A percentile compares a stretch with the other conserved stretches of the same genome.
Conservation (phyloP, 2,329 filamentous ascomycete species). For the Aspergillus transmontanensis region DNA sequence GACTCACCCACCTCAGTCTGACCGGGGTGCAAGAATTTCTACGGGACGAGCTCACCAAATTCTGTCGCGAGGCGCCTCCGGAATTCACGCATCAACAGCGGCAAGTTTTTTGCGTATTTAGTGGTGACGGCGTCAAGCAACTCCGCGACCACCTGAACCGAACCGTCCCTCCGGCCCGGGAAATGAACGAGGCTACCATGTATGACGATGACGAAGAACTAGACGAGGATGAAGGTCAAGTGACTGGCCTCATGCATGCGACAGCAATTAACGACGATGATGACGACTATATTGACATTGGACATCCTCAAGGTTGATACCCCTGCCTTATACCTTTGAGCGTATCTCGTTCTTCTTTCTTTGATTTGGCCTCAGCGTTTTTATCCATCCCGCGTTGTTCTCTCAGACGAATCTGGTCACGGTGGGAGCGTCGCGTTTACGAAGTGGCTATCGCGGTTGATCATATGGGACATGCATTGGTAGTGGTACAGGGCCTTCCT, state of each 20-base stretch:
- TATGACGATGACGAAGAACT: slow-evolving; percentile 48
- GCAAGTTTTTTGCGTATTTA: slow-evolving; percentile 97
- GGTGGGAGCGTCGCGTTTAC: slow-evolving; percentile 25
- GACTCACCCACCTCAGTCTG: slow-evolving; percentile 89
- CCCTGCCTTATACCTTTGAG: slow-evolving; percentile 26
- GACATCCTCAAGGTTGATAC: slow-evolving; percentile 39
- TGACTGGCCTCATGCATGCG: slow-evolving; percentile 46
- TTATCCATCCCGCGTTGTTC: slow-evolving; percentile 11
- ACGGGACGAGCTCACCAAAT: slow-evolving; percentile 77
- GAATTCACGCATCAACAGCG: slow-evolving; percentile 96
- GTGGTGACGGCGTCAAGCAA: slow-evolving; percentile 75
- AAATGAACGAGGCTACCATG: slow-evolving; percentile 44
- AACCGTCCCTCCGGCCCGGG: slow-evolving; percentile 35
- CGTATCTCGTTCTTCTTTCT: slow-evolving; percentile 10
- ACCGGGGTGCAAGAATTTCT: slow-evolving; percentile 93
- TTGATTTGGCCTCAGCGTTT: slow-evolving; percentile 3
- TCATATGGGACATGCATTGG: slow-evolving; percentile 34
- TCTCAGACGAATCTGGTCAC: slow-evolving; percentile 8
- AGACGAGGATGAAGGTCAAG: slow-evolving; percentile 46
- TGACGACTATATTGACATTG: slow-evolving; percentile 44
- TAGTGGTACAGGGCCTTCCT: slow-evolving; percentile 21
- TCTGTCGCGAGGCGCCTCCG: slow-evolving; percentile 81
- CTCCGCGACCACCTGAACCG: slow-evolving; percentile 77
- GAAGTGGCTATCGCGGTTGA: slow-evolving; percentile 22
- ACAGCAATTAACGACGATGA: slow-evolving; percentile 47